Percentiles rank a stretch among this genome's conserved stretches.
Evolutionary conservation across 208 protist species (phyloP).

Genomic region (Acanthamoeba castellanii): DNA sequence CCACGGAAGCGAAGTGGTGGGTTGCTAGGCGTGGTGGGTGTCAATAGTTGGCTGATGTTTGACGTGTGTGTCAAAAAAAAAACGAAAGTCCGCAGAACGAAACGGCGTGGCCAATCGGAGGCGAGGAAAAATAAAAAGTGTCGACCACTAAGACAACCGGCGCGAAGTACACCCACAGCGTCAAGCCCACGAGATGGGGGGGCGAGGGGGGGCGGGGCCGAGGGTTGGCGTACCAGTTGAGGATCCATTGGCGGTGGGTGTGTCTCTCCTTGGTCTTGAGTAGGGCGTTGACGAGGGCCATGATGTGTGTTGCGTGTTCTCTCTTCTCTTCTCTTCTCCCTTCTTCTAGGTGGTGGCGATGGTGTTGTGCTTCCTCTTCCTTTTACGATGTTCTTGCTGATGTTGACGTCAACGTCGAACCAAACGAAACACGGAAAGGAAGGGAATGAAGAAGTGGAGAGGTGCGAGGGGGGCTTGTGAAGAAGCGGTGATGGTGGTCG

Average conservation of each 20-base stretch:
- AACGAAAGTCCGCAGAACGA: not conserved
- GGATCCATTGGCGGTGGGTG: slow-evolving; percentile 66
- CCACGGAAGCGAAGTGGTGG: not conserved
- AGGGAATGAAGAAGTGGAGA: not conserved
- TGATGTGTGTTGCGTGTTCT: not conserved
- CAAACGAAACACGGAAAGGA: not conserved
- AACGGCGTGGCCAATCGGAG: not conserved
- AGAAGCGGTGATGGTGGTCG: not conserved
- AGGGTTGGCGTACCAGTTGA: slow-evolving; percentile 4
- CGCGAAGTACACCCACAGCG: not conserved
- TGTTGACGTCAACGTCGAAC: no score
- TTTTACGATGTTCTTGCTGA: not conserved
- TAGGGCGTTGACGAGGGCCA: slow-evolving; percentile 58
- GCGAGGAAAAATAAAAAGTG: not conserved
- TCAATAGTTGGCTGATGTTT: not conserved
- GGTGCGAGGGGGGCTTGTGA: not conserved
- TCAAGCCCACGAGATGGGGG: not conserved
- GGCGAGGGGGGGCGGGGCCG: not conserved
- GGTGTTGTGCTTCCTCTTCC: not conserved
- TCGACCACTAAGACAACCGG: not conserved
- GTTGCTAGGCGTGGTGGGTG: no score
- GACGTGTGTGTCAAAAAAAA: not conserved
- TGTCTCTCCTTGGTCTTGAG: slow-evolving; percentile 72
- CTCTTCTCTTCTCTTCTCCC: not conserved
- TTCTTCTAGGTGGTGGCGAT: not conserved